These are phyloP conservation scores for Podaxis carcinomalis DNA, from an alignment of 768 basidiomycete genomes.

Conservation along the genomic window DNA sequence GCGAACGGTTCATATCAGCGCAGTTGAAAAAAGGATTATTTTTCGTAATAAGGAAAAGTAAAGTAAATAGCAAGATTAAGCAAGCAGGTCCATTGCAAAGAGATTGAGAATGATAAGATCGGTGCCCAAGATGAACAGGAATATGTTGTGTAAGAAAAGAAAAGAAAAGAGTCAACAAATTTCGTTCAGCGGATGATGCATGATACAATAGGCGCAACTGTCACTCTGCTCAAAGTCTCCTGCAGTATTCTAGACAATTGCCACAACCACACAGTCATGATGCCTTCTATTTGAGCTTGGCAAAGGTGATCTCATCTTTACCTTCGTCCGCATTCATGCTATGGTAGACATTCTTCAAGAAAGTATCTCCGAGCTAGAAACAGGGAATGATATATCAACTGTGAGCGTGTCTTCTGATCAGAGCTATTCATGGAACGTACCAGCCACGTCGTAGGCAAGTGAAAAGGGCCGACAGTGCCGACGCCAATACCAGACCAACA, in stretches of 20 bases:
- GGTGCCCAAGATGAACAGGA: too few species aligned
- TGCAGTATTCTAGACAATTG: too few species aligned
- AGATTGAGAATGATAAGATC: too few species aligned
- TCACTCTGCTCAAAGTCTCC: too few species aligned
- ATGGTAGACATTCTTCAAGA: constrained; percentile 38
- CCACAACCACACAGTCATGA: too few species aligned
- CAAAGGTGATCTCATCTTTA: constrained; percentile 30
- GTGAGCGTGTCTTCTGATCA: not conserved
- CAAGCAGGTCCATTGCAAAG: not conserved
- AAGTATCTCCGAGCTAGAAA: constrained; percentile 33
- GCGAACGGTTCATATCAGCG: not conserved
- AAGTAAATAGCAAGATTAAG: not conserved
- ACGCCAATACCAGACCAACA: constrained; percentile 61
- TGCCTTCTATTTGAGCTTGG: constrained; percentile 17
- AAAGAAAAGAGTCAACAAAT: too few species aligned
- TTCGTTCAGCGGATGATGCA: too few species aligned
- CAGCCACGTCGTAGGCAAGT: constrained; percentile 51
- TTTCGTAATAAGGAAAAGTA: not conserved
- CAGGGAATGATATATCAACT: not conserved
- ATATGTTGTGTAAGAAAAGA: too few species aligned
- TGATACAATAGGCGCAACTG: too few species aligned
- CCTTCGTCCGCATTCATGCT: constrained; percentile 26
- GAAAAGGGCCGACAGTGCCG: constrained; percentile 38
- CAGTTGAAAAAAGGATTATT: not conserved
- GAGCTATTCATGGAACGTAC: constrained; percentile 32